phyloP scores from a whole-genome alignment of 2,329 filamentous ascomycete species.

The Calcarisporium arbuscula region DNA sequence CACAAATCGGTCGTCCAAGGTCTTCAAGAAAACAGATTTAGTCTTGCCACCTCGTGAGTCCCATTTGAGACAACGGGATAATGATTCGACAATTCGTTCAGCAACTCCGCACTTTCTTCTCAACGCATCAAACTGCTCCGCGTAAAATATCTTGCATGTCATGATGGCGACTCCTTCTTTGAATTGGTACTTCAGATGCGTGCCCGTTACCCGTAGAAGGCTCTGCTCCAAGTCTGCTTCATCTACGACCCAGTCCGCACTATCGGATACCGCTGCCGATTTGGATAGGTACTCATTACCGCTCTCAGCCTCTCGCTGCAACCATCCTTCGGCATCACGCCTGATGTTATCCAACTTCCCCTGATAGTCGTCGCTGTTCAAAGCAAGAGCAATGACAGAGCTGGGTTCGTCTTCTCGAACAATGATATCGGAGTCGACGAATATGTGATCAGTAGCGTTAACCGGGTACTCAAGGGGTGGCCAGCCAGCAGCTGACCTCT shows the following conservation, averaged over 20 bases:
- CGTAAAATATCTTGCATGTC: slow-evolving; percentile 98
- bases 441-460: slow-evolving; percentile 83
- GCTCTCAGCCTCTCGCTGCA: slow-evolving; percentile 29
- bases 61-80: slow-evolving; percentile 95
- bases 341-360: slow-evolving; percentile 68
- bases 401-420: slow-evolving; percentile 96
- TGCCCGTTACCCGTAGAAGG: slow-evolving; percentile 76
- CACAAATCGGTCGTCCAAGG: slow-evolving; percentile 87
- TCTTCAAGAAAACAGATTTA: slow-evolving; percentile 95
- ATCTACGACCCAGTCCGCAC: slow-evolving; percentile 35
- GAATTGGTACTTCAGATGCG: slow-evolving; percentile 94
- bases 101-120: slow-evolving; percentile 87
- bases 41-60: slow-evolving; percentile 98
- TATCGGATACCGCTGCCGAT: slow-evolving; percentile 27
- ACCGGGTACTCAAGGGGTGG: slow-evolving; percentile 87
- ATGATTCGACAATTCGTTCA: slow-evolving; percentile 88
- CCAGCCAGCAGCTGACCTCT: slow-evolving; percentile 94
- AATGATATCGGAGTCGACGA: slow-evolving; percentile 94
- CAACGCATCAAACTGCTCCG: slow-evolving; percentile 94
- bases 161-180: slow-evolving; percentile 89
- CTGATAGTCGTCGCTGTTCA: slow-evolving; percentile 83
- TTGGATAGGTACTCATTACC: slow-evolving; percentile 21
- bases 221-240: slow-evolving; percentile 80
- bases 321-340: slow-evolving; percentile 37
- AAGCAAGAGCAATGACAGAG: slow-evolving; percentile 87